Conservation (phyloP, 805 yeast genomes). For the Maudiozyma serrabonitensis region DNA sequence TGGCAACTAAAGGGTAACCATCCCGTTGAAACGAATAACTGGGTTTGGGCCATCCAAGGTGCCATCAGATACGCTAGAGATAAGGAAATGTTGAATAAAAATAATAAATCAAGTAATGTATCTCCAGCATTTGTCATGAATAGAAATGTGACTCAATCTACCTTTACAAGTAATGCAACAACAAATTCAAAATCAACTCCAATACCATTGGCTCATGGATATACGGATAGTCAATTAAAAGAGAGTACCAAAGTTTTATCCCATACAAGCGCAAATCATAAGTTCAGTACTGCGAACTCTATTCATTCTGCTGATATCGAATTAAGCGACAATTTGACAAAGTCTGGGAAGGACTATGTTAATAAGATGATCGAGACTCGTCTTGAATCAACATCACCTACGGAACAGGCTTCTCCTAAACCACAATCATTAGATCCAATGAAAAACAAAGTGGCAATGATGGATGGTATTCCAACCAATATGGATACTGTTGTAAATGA, state of each 20-base stretch:
- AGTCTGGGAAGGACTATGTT: slow-evolving; percentile 25
- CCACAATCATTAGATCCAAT: neutral
- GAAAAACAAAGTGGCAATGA: neutral
- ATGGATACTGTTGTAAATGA: slow-evolving; percentile 1
- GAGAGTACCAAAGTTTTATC: neutral
- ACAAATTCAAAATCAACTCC: neutral
- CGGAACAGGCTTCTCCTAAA: slow-evolving; percentile 5
- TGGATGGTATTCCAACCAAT: neutral
- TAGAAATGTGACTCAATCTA: neutral
- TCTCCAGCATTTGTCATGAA: slow-evolving; percentile 17
- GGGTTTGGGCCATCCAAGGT: slow-evolving; percentile 96
- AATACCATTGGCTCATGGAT: neutral
- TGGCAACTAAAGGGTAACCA: slow-evolving; percentile 94
- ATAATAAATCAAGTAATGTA: slow-evolving; percentile 4
- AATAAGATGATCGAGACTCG: slow-evolving; percentile 22
- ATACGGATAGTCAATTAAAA: neutral
- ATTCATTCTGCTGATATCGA: slow-evolving; percentile 19
- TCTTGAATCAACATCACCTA: slow-evolving; percentile 10
- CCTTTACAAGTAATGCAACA: neutral
- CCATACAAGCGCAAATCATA: neutral
- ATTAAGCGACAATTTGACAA: slow-evolving; percentile 24
- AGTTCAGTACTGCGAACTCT: slow-evolving; percentile 14
- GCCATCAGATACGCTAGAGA: slow-evolving; percentile 85
- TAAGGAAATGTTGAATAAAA: slow-evolving; percentile 29
- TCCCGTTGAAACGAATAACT: slow-evolving; percentile 86